A percentile compares a stretch with the other conserved stretches of the same genome.
phyloP scores from a whole-genome alignment of 176 grass and related monocot species.

The Oryza australiensis region DNA sequence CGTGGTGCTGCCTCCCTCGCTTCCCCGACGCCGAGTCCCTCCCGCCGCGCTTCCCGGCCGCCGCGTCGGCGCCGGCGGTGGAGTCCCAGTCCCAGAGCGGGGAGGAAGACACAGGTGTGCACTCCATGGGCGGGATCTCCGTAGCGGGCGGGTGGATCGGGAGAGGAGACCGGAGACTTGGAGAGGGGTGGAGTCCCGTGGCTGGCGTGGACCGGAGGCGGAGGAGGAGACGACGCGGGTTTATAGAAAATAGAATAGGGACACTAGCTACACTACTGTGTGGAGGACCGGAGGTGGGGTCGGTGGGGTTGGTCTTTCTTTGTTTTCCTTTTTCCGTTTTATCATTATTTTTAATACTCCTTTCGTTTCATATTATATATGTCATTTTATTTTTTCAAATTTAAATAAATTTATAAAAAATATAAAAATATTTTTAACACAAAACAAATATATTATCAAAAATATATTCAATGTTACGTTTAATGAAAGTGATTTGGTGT shows the following conservation, averaged over 20 bases:
- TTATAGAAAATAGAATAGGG: background rate
- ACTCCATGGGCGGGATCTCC: constrained; percentile 44
- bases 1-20: background rate
- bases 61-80: background rate
- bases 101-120: constrained; percentile 23
- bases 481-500: no score
- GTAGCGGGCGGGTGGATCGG: background rate
- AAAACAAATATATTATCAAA: no score
- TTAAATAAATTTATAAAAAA: no score
- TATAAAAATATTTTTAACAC: no score
- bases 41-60: background rate
- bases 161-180: background rate
- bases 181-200: no score
- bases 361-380: no score
- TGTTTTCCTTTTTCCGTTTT: background rate
- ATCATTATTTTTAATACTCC: no score
- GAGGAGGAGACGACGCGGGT: background rate
- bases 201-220: background rate
- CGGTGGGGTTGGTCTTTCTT: background rate
- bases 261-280: background rate
- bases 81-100: constrained; percentile 62
- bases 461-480: no score
- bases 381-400: no score
- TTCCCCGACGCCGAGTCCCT: background rate
- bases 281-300: background rate